Evolutionary conservation across 2,329 filamentous ascomycete species (phyloP).

Genomic region (Diaporthe capsici): DNA sequence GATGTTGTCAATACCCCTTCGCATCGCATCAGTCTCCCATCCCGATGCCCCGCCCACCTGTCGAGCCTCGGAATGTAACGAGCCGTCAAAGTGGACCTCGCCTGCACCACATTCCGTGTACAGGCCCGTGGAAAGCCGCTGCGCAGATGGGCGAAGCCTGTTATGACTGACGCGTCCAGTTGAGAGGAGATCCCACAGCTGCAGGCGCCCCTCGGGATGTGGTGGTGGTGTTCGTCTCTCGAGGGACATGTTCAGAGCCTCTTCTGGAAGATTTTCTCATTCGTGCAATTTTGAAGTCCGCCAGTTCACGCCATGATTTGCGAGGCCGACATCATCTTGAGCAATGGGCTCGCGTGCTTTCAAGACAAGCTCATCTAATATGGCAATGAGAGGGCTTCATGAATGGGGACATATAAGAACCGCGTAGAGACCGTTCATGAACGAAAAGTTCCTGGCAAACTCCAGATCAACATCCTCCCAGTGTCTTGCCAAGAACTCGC

Average conservation of each 20-base stretch:
- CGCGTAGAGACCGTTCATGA: neutral
- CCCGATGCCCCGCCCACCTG: slow-evolving; percentile 2
- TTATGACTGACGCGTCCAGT: neutral
- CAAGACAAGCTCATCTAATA: neutral
- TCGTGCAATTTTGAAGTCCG: slow-evolving; percentile 18
- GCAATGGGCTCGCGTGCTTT: neutral
- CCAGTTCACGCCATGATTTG: neutral
- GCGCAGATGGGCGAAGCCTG: neutral
- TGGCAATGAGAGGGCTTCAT: neutral
- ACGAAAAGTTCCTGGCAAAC: neutral
- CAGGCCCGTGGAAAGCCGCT: neutral
- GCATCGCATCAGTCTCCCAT: neutral
- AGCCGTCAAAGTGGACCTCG: neutral
- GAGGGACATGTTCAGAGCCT: neutral
- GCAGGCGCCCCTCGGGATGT: neutral
- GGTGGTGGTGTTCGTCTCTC: neutral
- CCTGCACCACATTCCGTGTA: neutral
- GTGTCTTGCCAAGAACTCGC: neutral
- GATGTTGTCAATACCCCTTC: neutral
- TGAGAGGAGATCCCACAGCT: neutral
- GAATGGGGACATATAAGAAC: neutral
- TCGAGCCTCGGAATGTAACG: slow-evolving; percentile 16
- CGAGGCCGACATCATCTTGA: slow-evolving; percentile 16
- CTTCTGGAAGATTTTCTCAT: neutral
- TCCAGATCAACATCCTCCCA: neutral